phyloP scores from a whole-genome alignment of 495 filamentous ascomycete species.

The Parathielavia appendiculata region DNA sequence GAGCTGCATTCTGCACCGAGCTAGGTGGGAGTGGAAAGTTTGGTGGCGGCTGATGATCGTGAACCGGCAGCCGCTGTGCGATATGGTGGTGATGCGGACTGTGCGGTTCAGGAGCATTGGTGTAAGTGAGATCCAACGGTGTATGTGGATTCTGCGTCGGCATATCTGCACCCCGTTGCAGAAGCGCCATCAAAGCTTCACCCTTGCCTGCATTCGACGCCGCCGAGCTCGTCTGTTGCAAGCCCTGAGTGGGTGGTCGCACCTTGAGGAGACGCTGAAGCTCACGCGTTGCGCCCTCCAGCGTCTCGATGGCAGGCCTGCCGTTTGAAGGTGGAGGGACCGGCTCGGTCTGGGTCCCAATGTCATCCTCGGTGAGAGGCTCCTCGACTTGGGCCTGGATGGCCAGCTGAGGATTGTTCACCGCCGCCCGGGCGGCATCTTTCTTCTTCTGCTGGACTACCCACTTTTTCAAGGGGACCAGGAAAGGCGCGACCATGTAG shows the following conservation, averaged over 20 bases:
- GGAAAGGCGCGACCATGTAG: slow-evolving; percentile 95
- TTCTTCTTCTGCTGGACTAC: slow-evolving; percentile 73
- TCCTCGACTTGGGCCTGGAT: slow-evolving; percentile 32
- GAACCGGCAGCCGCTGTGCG: slow-evolving; percentile 30
- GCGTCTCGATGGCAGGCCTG: slow-evolving; percentile 34
- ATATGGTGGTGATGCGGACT: slow-evolving; percentile 41
- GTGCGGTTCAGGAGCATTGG: slow-evolving; percentile 32
- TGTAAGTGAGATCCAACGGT: slow-evolving; percentile 40
- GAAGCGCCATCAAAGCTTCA: slow-evolving; percentile 32
- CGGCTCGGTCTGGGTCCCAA: slow-evolving; percentile 29
- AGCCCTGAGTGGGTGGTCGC: slow-evolving; percentile 44
- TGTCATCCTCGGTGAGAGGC: slow-evolving; percentile 40
- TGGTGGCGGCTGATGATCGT: slow-evolving; percentile 40
- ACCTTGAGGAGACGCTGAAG: slow-evolving; percentile 62
- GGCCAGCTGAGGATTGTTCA: slow-evolving; percentile 26
- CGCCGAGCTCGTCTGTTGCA: slow-evolving; percentile 36
- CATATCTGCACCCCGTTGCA: slow-evolving; percentile 24
- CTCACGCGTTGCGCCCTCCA: slow-evolving; percentile 57
- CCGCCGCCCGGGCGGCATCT: slow-evolving; percentile 43
- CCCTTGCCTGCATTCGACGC: slow-evolving; percentile 29
- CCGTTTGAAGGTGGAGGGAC: slow-evolving; percentile 13
- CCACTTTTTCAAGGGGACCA: slow-evolving; percentile 84
- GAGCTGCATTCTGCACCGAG: slow-evolving; percentile 14
- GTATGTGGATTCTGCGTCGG: slow-evolving; percentile 31
- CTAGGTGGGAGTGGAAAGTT: slow-evolving; percentile 39